phyloP scores from a whole-genome alignment of 202 grass and related monocot genomes.

The Dendrocalamus latiflorus region DNA sequence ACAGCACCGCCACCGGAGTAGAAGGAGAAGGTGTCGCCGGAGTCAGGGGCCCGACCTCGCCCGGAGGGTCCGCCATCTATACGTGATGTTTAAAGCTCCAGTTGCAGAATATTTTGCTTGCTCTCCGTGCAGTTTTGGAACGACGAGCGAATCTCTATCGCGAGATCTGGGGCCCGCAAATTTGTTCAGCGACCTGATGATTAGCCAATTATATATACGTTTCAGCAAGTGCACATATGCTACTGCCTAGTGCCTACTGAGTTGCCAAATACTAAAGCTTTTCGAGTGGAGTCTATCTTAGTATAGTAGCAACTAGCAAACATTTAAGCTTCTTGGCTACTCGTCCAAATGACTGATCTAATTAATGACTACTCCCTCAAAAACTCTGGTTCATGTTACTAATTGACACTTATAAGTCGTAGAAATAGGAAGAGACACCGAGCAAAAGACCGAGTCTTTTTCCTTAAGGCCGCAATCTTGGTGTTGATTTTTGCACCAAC shows the following conservation, averaged over 20 bases:
- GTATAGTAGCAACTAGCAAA: background rate
- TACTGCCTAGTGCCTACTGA: background rate
- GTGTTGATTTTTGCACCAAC: background rate
- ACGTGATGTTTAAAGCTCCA: background rate
- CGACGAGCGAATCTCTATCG: background rate
- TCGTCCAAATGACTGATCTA: too few species aligned
- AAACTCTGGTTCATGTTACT: background rate
- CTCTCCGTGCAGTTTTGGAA: background rate
- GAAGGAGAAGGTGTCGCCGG: too few species aligned
- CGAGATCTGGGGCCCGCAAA: background rate
- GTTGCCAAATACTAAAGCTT: background rate
- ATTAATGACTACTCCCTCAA: background rate
- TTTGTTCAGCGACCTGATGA: constrained; percentile 29
- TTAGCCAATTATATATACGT: constrained; percentile 1
- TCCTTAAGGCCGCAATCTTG: background rate
- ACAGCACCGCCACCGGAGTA: too few species aligned
- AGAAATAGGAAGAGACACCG: background rate
- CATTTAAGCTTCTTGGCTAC: background rate
- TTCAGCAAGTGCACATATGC: constrained; percentile 3
- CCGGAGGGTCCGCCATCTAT: too few species aligned
- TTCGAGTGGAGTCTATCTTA: background rate
- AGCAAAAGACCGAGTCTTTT: too few species aligned
- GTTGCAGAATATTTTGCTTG: background rate
- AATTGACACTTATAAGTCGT: background rate
- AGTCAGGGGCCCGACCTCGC: too few species aligned